These are phyloP conservation scores for Echeveria elegans DNA, from an alignment of 164 flowering plant genomes.

Conservation along the genomic window DNA sequence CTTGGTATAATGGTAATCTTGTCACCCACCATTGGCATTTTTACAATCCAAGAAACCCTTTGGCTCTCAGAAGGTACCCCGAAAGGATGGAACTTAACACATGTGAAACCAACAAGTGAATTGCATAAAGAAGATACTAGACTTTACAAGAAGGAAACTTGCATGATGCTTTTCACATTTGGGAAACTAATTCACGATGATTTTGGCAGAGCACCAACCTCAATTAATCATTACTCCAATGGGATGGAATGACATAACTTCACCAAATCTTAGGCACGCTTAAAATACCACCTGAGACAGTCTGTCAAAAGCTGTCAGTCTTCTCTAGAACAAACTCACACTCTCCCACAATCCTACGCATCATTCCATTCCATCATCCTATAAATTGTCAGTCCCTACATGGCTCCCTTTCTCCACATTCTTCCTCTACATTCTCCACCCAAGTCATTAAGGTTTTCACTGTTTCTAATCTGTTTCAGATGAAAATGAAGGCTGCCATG, in stretches of 20 bases:
- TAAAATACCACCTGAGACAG: constrained; percentile 5
- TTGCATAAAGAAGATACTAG: background rate
- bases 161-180: background rate
- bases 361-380: background rate
- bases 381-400: background rate
- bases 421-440: background rate
- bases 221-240: background rate
- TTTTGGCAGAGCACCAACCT: background rate
- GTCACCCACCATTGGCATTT: background rate
- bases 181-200: background rate
- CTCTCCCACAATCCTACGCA: background rate
- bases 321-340: background rate
- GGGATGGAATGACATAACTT: background rate
- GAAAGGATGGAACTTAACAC: background rate
- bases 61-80: background rate
- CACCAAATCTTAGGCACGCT: constrained; percentile 6
- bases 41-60: constrained; percentile 3
- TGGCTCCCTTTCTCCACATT: constrained; percentile 1
- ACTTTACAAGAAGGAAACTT: background rate
- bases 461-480: background rate
- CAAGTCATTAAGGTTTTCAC: background rate
- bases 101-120: background rate
- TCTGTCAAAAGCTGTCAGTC: constrained; percentile 4
- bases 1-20: too few species aligned
- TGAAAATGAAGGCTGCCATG: constrained; percentile 3